Percentiles rank a stretch among this genome's conserved stretches.
Conservation (phyloP, 345 rosid genomes). For the Acer saccharum region DNA sequence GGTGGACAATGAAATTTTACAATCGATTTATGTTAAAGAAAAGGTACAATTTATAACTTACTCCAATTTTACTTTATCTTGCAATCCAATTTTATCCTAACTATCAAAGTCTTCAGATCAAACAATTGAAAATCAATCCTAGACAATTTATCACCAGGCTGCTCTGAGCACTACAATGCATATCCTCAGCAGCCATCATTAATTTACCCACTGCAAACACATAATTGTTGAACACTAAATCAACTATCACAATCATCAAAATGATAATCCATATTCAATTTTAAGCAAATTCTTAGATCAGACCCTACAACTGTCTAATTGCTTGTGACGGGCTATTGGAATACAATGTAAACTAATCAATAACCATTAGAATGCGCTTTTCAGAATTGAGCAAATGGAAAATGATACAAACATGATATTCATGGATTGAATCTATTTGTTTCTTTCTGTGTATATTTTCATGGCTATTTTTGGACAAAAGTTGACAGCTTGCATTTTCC, state of each 20-base stretch:
- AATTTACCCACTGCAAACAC: neutral
- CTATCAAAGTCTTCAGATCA: neutral
- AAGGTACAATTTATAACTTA: neutral
- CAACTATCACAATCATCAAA: neutral
- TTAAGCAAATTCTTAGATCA: neutral
- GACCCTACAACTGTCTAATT: neutral
- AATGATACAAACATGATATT: neutral
- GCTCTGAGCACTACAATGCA: neutral
- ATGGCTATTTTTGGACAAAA: neutral
- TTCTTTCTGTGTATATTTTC: neutral
- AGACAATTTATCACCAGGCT: neutral
- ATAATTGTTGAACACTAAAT: neutral
- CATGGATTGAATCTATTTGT: neutral
- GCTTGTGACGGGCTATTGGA: neutral
- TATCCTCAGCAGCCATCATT: conserved; percentile 1
- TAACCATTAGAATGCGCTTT: neutral
- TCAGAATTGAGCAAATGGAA: neutral
- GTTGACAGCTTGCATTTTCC: no score
- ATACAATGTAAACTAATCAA: neutral
- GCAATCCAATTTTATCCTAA: conserved; percentile 5
- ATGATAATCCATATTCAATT: neutral
- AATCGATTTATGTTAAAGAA: conserved; percentile 1
- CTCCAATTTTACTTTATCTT: neutral
- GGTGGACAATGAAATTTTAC: neutral
- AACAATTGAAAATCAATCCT: neutral